Evolutionary conservation across 2,329 filamentous ascomycete species (phyloP).

Genomic region (Pseudonectria buxi): DNA sequence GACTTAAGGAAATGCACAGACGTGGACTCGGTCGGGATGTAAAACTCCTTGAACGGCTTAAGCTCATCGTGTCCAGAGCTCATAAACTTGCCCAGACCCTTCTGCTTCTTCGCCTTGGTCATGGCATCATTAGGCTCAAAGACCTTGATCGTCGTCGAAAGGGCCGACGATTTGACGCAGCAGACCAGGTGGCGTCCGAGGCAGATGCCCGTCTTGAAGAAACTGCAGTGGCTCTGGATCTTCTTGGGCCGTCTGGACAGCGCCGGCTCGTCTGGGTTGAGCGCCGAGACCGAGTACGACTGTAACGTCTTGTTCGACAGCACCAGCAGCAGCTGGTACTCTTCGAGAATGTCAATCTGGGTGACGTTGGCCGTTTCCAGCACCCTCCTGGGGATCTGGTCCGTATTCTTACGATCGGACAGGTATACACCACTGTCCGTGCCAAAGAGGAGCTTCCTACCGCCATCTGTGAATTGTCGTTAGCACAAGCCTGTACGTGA

Average conservation of each 20-base stretch:
- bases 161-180: slow-evolving; percentile 86
- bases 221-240: slow-evolving; percentile 95
- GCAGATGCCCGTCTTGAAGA: slow-evolving; percentile 96
- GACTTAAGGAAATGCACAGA: slow-evolving; percentile 97
- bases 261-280: slow-evolving; percentile 77
- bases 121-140: slow-evolving; percentile 95
- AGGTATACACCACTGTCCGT: slow-evolving; percentile 93
- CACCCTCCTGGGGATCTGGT: slow-evolving; percentile 71
- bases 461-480: slow-evolving; percentile 64
- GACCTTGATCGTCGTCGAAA: slow-evolving; percentile 98
- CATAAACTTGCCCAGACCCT: slow-evolving; percentile 93
- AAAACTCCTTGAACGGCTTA: slow-evolving; percentile 97
- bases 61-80: slow-evolving; percentile 87
- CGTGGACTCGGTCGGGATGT: slow-evolving; percentile 96
- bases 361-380: slow-evolving; percentile 83
- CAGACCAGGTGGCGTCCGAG: slow-evolving; percentile 90
- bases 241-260: slow-evolving; percentile 84
- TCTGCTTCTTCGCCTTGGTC: slow-evolving; percentile 90
- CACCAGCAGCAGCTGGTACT: slow-evolving; percentile 86
- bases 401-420: slow-evolving; percentile 83
- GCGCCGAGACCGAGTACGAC: slow-evolving; percentile 79
- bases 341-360: slow-evolving; percentile 92
- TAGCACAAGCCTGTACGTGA: slow-evolving; percentile 5
- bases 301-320: slow-evolving; percentile 88
- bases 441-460: slow-evolving; percentile 87